A percentile compares a stretch with the other conserved stretches of the same genome.
These are phyloP conservation scores for Tolypocladium ovalisporum DNA, from an alignment of 2,329 filamentous ascomycete genomes.

Conservation along the genomic window DNA sequence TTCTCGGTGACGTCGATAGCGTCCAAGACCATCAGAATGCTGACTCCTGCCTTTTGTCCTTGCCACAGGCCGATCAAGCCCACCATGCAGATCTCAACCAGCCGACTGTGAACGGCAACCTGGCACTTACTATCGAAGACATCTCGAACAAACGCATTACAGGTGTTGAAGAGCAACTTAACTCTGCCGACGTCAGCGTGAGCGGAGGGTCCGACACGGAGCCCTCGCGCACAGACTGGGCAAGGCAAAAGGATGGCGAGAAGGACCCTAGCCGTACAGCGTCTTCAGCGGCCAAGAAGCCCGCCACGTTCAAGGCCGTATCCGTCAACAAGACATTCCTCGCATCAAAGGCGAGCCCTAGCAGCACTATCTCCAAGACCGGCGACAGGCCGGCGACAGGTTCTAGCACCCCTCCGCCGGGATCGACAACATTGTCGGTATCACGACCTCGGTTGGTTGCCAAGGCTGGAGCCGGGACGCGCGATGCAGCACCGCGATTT, in stretches of 20 bases:
- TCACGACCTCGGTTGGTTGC: constrained; percentile 64
- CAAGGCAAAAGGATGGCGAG: constrained; percentile 43
- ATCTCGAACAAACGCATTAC: constrained; percentile 46
- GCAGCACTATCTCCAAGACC: constrained; percentile 34
- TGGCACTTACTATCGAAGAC: constrained; percentile 32
- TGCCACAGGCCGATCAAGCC: constrained; percentile 21
- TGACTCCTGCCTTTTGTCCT: constrained; percentile 10
- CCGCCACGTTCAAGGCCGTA: constrained; percentile 70
- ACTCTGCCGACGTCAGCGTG: constrained; percentile 55
- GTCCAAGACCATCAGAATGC: constrained; percentile 6
- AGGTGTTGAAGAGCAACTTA: constrained; percentile 46
- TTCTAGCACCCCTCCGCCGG: constrained; percentile 34
- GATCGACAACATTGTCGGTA: constrained; percentile 34
- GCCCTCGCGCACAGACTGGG: constrained; percentile 47
- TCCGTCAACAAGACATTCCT: constrained; percentile 80
- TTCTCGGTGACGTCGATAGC: neutral
- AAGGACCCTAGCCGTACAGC: constrained; percentile 47
- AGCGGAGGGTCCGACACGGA: constrained; percentile 72
- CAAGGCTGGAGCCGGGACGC: constrained; percentile 54
- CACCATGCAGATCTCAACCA: constrained; percentile 36
- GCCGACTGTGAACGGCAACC: constrained; percentile 36
- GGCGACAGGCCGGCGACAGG: constrained; percentile 38
- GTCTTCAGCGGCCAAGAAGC: constrained; percentile 56
- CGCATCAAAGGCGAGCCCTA: constrained; percentile 51
- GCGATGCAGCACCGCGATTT: constrained; percentile 37